Conservation (phyloP, 306 rosid genomes). For the Trifolium fragiferum region DNA sequence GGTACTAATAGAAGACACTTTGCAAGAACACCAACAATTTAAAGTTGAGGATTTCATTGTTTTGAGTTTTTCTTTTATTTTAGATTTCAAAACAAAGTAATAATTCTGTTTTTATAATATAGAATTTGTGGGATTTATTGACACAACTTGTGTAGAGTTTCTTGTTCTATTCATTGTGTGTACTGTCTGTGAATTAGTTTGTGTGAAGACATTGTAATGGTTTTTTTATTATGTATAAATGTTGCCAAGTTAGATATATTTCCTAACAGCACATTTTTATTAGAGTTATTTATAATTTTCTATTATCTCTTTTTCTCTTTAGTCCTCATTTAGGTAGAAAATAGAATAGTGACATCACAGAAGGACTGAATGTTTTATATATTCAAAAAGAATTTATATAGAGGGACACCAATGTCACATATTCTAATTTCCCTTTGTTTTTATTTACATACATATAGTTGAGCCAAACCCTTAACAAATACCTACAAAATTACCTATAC, state of each 20-base stretch:
- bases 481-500: too few species aligned
- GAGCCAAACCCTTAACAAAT: too few species aligned
- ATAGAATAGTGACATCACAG: not conserved
- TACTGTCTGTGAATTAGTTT: conserved; percentile 35
- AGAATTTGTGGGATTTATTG: conserved; percentile 40
- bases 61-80: conserved; percentile 31
- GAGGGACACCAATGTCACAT: too few species aligned
- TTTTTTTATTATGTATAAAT: conserved; percentile 30
- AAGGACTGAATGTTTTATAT: not conserved
- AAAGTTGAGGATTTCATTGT: conserved; percentile 33
- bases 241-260: conserved; percentile 24
- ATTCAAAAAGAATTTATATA: too few species aligned
- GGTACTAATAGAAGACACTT: conserved; percentile 40
- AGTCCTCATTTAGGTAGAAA: not conserved
- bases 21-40: conserved; percentile 5
- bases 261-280: not conserved
- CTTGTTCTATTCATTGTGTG: conserved; percentile 15
- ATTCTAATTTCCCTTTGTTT: too few species aligned
- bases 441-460: too few species aligned
- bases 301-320: not conserved
- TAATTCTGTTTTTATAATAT: conserved; percentile 21
- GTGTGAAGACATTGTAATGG: conserved; percentile 36
- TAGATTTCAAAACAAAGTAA: conserved; percentile 22
- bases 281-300: not conserved
- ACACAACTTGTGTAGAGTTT: conserved; percentile 38